phyloP scores from a whole-genome alignment of 1,139 yeast genomes.

The Kodamaea anthophila region DNA sequence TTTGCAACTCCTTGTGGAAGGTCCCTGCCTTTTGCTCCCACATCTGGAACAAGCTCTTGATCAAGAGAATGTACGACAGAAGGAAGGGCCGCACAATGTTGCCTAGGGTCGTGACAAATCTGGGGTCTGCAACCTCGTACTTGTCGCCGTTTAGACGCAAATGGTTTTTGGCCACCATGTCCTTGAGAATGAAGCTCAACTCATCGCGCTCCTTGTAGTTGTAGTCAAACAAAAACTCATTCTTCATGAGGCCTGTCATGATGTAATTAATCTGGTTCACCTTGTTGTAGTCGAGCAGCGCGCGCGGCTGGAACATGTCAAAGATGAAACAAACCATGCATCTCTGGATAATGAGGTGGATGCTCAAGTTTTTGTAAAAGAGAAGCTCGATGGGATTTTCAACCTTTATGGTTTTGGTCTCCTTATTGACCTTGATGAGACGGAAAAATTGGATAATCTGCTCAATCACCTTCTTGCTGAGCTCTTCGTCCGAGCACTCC shows the following conservation, averaged over 20 bases:
- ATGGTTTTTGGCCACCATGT: constrained; percentile 17
- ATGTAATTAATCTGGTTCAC: constrained; percentile 28
- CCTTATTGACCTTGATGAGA: constrained; percentile 26
- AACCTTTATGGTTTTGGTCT: constrained; percentile 22
- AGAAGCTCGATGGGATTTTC: constrained; percentile 37
- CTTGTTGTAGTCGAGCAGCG: constrained; percentile 15
- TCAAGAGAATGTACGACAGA: constrained; percentile 32
- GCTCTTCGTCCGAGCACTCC: constrained; percentile 11
- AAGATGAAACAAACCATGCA: constrained; percentile 32
- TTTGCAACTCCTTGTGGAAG: constrained; percentile 6
- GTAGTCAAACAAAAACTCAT: constrained; percentile 42
- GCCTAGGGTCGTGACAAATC: constrained; percentile 21
- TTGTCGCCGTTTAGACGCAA: constrained; percentile 13
- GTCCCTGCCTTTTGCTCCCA: constrained; percentile 4
- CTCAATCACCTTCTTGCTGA: constrained; percentile 18
- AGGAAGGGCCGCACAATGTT: constrained; percentile 36
- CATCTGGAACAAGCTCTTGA: constrained; percentile 16
- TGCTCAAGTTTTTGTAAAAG: constrained; percentile 39
- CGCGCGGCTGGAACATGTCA: constrained; percentile 10
- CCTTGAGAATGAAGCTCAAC: constrained; percentile 25
- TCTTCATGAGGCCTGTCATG: constrained; percentile 36
- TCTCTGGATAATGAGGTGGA: constrained; percentile 36
- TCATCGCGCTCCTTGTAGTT: constrained; percentile 28
- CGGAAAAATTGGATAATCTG: constrained; percentile 32
- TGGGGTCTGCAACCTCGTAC: constrained; percentile 21